phyloP scores from a whole-genome alignment of 768 basidiomycete genomes.

The Tricholoma bakamatsutake region DNA sequence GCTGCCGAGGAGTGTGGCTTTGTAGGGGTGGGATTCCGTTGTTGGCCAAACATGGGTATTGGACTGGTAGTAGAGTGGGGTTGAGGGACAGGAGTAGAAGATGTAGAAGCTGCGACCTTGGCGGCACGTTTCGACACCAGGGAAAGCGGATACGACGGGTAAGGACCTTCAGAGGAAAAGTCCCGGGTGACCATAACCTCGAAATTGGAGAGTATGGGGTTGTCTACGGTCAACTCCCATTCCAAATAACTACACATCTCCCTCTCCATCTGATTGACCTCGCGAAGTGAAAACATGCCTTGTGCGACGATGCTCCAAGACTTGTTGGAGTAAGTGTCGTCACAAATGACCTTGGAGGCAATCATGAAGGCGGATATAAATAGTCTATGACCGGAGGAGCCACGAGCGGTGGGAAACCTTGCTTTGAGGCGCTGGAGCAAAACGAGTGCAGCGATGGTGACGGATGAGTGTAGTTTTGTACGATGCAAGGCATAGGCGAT shows the following conservation, averaged over 20 bases:
- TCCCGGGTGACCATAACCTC: slow-evolving; percentile 51
- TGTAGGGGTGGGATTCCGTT: slow-evolving; percentile 27
- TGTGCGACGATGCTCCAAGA: slow-evolving; percentile 90
- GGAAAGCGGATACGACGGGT: slow-evolving; percentile 57
- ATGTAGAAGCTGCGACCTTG: slow-evolving; percentile 32
- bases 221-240: slow-evolving; percentile 82
- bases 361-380: slow-evolving; percentile 95
- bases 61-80: slow-evolving; percentile 40
- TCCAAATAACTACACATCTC: slow-evolving; percentile 92
- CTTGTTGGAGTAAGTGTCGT: slow-evolving; percentile 92
- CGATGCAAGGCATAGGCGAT: slow-evolving; percentile 87
- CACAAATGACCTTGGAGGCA: slow-evolving; percentile 86
- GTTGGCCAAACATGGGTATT: slow-evolving; percentile 40
- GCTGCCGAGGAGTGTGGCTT: slow-evolving; percentile 24
- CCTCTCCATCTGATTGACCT: slow-evolving; percentile 96
- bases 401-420: slow-evolving; percentile 87
- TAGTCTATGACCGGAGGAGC: slow-evolving; percentile 83
- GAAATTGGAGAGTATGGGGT: slow-evolving; percentile 52
- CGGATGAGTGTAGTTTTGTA: slow-evolving; percentile 64
- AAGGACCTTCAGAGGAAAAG: slow-evolving; percentile 47
- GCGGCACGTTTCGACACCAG: slow-evolving; percentile 59
- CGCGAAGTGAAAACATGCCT: slow-evolving; percentile 76
- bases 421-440: slow-evolving; percentile 81
- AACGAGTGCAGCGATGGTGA: slow-evolving; percentile 62
- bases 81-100: slow-evolving; percentile 37